Evolutionary conservation across 2,329 filamentous ascomycete genomes (phyloP), one percentile per base, ranked within the genome.

Genomic region (Phyllosticta citribraziliensis): DNA sequence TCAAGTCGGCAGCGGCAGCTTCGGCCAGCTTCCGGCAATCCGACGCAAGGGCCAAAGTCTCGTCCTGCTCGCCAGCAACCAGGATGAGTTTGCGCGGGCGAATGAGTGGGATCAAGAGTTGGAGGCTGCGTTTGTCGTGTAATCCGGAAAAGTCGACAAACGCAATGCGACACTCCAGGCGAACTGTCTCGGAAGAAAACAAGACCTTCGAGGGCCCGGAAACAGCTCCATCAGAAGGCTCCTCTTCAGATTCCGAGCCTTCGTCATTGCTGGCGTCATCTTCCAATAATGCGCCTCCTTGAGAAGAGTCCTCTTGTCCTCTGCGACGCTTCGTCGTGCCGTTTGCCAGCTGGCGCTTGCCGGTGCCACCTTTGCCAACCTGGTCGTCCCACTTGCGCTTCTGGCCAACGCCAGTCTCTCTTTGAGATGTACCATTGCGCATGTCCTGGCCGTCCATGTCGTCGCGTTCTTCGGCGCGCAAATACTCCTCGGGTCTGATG

Each of bases 31-130:
- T 86, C 63, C 87, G 84, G 73, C 91, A 96, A 73, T 96, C 91
- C 9, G 84, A 81, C 1, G 93, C 92, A 22, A 97, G 81, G 1
- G 84, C 79, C 61, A 83, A 76, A 0, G 93, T 76, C 72, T 99
- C 94, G 19, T 87, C 84, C 64, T 83, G 80, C 69, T 83, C 87
- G 27, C 94, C 94, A 30, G 88, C 88, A 2, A 96, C 84, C n/a
- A 99, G 81, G 65, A 99, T 95, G 58, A 99, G 82, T 73, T 99
- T 99, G 60, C 93, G 87, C 5, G 94, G 94, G 69, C 92, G 87
- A 66, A 99, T 96, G 5, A 97, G 82, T 0, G 94, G 94, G 56
- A 99, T 91, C 59, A 99, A 78, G 87, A 97, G 97, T 74, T 93
- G 90, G 56, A 99, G 78, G 73, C 91, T 96, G 66, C 93, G 88